Evolutionary conservation across 2,329 filamentous ascomycete species (phyloP), one percentile per base, ranked within the genome.

Genomic region (Penicillium olsonii): DNA sequence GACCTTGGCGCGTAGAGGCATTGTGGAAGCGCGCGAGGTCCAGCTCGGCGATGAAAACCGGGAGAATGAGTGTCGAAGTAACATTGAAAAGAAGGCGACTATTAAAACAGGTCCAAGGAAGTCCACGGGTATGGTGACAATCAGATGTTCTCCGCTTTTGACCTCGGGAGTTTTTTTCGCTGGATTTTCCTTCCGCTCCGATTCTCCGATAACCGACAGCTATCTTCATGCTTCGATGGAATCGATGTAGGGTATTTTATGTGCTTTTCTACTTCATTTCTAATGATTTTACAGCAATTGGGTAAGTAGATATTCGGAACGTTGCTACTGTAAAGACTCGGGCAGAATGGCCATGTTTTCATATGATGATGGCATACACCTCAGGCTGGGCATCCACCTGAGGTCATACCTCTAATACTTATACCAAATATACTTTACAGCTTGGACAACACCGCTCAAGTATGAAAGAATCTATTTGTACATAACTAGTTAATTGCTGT

Each of bases 1-100:
- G 58, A 91, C 79, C 72, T 88, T 92, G 54, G 88, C 88, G 77
- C 84, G 85, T 57, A 95, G 80, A 69, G 90, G 90, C 90, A 96
- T 96, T 54, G 67, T 60, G 22, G 65, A 61, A 58, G 64, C 64
- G 67, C 71, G 71, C 65, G 73, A 76, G 69, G 71, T 66, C 73
- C 73, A 72, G 70, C 73, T 75, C 71, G 71, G 66, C 58, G 68
- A 68, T 46, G 67, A 56, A 51, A 68, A 64, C 53, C 70, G 69
- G 58, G 59, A 63, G 45, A 68, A 64, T 56, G 62, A 66, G 55
- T 65, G 66, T 66, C 72, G 68, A 54, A 71, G 67, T 62, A 76
- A 74, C 74, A 76, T 76, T 57, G 63, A 68, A 67, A 66, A n/a
- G n/a, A 53, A 56, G 58, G 60, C 56, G 48, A 58, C 54, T 44